Base-by-base conservation (phyloP, 306 rosid genomes). In the Delonix regia region DNA sequence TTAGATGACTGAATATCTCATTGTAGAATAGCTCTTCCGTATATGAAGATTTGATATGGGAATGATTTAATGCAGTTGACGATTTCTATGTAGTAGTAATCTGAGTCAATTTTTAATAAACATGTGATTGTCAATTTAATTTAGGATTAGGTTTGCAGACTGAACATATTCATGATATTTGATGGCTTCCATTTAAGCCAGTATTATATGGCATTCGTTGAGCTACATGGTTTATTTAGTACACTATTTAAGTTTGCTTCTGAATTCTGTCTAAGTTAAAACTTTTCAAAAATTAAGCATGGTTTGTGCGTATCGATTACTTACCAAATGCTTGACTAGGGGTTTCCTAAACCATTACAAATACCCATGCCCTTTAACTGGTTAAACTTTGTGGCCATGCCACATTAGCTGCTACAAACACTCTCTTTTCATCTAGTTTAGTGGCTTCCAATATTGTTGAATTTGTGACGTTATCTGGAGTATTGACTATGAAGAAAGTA, bases 381-480 rank as follows among this genome's bases (percentile, higher is more conserved):
- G 92, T 93, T 83, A 21, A 87, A 24, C 91, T 94, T 69, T 94
- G 99, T 74, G 98, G 97, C 45, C 97, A 90, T 82, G 97, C 92
- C 52, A 94, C 98, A 79, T 36, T 90, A 73, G 98, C 98, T 0
- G 88, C 97, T 61, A 81, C 97, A 6, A 88, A 92, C 72, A 47
- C 68, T 4, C 78, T 94, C 38, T 88, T 89, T 69, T 69, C 87
- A 48, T 78, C 85, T 69, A 88, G 90, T 69, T 74, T 83, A 41
- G 87, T 82, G 53, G 79, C 85, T 28, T 71, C 81, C 36, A 21
- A 79, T 63, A 10, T 83, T 16, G 62, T 92, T 48, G 93, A 90
- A 77, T 94, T 90, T 81, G 79, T 49, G 47, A 89, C 98, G 1
- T 81, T 86, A 16, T 90, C 95, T 44, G 97, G 97, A 49, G 69